Evolutionary conservation across 2,329 filamentous ascomycete genomes (phyloP).

Genomic region (Cercospora sojina): DNA sequence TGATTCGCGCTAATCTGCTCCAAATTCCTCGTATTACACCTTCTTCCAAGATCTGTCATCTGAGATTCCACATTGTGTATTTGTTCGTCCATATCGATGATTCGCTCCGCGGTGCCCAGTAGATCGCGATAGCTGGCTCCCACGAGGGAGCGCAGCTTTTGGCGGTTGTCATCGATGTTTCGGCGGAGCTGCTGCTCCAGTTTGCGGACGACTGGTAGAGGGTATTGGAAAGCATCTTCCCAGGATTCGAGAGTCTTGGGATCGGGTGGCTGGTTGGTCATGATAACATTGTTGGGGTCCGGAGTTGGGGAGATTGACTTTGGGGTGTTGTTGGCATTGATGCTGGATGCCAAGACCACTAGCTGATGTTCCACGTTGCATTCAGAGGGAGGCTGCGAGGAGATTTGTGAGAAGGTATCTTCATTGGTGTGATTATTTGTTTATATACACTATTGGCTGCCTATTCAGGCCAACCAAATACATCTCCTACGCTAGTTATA

Average conservation of each 20-base stretch:
- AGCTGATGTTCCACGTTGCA: not conserved
- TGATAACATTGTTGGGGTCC: constrained; percentile 2
- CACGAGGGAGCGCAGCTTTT: constrained; percentile 65
- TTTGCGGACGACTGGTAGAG: constrained; percentile 61
- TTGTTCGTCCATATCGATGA: constrained; percentile 80
- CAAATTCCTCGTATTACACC: constrained; percentile 72
- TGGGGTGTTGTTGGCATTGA: not conserved
- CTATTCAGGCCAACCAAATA: constrained; percentile 71
- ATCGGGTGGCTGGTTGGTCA: constrained; percentile 52
- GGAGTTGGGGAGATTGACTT: not conserved
- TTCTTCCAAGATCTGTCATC: constrained; percentile 69
- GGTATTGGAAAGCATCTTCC: constrained; percentile 68
- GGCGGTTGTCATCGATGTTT: constrained; percentile 62
- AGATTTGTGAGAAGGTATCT: not conserved
- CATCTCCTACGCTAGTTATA: constrained; percentile 73
- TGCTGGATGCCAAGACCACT: constrained; percentile 2
- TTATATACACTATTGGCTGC: not conserved
- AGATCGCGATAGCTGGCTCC: constrained; percentile 79
- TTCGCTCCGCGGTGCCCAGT: constrained; percentile 88
- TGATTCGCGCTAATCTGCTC: constrained; percentile 58
- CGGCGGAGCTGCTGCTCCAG: constrained; percentile 64
- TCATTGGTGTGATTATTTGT: not conserved
- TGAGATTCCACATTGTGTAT: constrained; percentile 72
- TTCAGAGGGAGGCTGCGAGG: not conserved
- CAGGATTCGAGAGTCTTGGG: constrained; percentile 58